A percentile compares a stretch with the other conserved stretches of the same genome.
These are phyloP conservation scores for Heterobasidion irregulare DNA, from an alignment of 1,284 basidiomycete genomes.

Conservation along the genomic window DNA sequence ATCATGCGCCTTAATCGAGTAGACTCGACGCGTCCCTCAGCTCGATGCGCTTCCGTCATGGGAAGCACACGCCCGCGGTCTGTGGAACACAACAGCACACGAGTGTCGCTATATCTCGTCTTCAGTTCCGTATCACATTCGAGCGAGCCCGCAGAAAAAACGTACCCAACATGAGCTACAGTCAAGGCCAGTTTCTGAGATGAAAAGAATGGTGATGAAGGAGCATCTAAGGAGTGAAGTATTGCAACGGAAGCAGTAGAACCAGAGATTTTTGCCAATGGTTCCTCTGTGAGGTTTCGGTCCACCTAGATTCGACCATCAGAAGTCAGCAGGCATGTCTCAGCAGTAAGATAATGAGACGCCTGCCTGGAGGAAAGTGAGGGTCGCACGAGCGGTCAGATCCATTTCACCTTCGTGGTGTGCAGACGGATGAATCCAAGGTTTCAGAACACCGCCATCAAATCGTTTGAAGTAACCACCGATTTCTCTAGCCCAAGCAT, in stretches of 20 bases:
- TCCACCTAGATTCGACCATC: slow-evolving; percentile 36
- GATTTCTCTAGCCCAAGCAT: slow-evolving; percentile 65
- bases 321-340: background rate
- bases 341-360: background rate
- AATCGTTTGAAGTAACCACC: slow-evolving; percentile 90
- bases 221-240: slow-evolving; percentile 77
- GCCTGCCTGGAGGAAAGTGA: slow-evolving; percentile 79
- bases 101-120: slow-evolving; percentile 63
- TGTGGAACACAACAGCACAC: slow-evolving; percentile 76
- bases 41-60: slow-evolving; percentile 90
- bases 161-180: slow-evolving; percentile 88
- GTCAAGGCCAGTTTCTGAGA: slow-evolving; percentile 67
- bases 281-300: slow-evolving; percentile 51
- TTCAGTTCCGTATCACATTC: background rate
- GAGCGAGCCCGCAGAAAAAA: background rate
- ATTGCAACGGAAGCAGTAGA: slow-evolving; percentile 89
- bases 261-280: slow-evolving; percentile 62
- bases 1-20: slow-evolving; percentile 83
- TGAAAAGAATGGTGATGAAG: slow-evolving; percentile 71
- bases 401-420: slow-evolving; percentile 47
- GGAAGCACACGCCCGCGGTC: slow-evolving; percentile 65
- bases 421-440: slow-evolving; percentile 43
- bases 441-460: slow-evolving; percentile 65
- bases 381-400: slow-evolving; percentile 76
- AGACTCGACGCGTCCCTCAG: slow-evolving; percentile 83